Conservation (phyloP, 2,329 filamentous ascomycete genomes). For the Atkinsonella hypoxylon region DNA sequence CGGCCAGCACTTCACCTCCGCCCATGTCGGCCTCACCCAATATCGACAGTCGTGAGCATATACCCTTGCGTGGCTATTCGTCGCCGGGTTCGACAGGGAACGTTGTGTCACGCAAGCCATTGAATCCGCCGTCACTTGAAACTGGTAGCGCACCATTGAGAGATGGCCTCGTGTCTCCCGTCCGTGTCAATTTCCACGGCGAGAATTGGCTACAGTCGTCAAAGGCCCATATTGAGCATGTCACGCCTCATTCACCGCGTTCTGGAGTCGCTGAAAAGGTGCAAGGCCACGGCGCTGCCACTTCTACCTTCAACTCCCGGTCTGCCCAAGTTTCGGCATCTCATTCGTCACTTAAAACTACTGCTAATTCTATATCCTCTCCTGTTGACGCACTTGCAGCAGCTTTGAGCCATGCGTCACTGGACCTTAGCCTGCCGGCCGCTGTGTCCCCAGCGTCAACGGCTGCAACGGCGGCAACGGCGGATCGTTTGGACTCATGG, state of each 20-base stretch:
- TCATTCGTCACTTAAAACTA: constrained; percentile 1
- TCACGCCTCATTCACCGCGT: constrained; percentile 16
- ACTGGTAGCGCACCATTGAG: constrained; percentile 29
- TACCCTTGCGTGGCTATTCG: constrained; percentile 6
- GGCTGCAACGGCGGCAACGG: constrained; percentile 10
- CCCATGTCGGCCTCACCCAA: constrained; percentile 17
- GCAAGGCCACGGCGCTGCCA: neutral
- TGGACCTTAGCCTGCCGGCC: constrained; percentile 9
- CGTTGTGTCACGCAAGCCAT: constrained; percentile 21
- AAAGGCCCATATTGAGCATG: constrained; percentile 38
- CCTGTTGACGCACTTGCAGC: constrained; percentile 5
- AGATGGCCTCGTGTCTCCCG: constrained; percentile 42
- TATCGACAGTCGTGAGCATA: constrained; percentile 10
- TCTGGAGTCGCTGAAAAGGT: constrained; percentile 11
- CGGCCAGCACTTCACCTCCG: constrained; percentile 23
- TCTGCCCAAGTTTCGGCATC: neutral
- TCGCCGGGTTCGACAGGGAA: constrained; percentile 10
- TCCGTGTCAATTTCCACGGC: constrained; percentile 40
- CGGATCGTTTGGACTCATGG: constrained; percentile 17
- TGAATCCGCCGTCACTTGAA: constrained; percentile 18
- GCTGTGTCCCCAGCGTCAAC: constrained; percentile 6
- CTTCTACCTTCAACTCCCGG: neutral
- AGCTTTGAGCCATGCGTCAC: constrained; percentile 9
- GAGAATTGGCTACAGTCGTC: constrained; percentile 42
- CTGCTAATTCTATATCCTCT: constrained; percentile 1